A percentile compares a stretch with the other conserved stretches of the same genome.
These are phyloP conservation scores for Pleurotus eryngii DNA, from an alignment of 768 basidiomycete species.

Conservation along the genomic window DNA sequence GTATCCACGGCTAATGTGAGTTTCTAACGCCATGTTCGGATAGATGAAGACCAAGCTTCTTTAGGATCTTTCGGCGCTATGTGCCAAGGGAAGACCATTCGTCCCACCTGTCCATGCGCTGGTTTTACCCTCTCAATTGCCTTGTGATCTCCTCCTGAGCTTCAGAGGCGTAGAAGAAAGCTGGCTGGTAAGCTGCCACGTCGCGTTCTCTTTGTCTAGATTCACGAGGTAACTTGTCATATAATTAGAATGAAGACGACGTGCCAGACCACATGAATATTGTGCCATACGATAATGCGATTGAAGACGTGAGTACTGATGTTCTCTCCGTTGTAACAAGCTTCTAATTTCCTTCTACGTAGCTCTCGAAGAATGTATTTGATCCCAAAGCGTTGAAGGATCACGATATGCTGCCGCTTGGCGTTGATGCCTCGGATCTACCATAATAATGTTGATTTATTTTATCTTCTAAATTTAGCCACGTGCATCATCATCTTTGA, in stretches of 20 bases:
- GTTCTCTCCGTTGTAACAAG: not conserved
- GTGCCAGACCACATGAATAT: slow-evolving; percentile 80
- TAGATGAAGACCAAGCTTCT: not conserved
- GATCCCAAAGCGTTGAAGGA: slow-evolving; percentile 42
- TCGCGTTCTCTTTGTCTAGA: not conserved
- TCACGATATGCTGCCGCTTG: slow-evolving; percentile 54
- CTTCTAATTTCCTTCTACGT: slow-evolving; percentile 13
- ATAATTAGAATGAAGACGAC: slow-evolving; percentile 44
- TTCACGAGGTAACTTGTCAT: not conserved
- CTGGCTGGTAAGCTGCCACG: slow-evolving; percentile 43
- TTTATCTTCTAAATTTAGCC: too few species aligned
- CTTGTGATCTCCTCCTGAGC: slow-evolving; percentile 62
- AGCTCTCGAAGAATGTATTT: slow-evolving; percentile 60
- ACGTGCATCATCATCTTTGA: too few species aligned
- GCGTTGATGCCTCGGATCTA: slow-evolving; percentile 32
- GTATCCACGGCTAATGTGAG: slow-evolving; percentile 55
- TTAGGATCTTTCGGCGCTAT: slow-evolving; percentile 51
- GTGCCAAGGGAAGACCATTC: slow-evolving; percentile 61
- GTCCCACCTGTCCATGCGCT: slow-evolving; percentile 71
- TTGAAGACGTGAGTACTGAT: slow-evolving; percentile 49
- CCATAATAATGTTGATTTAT: slow-evolving; percentile 4
- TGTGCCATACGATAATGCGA: slow-evolving; percentile 52
- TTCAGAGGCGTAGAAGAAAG: slow-evolving; percentile 70
- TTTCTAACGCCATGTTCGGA: not conserved
- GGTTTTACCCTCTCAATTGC: slow-evolving; percentile 70